Evolutionary conservation across 768 basidiomycete genomes (phyloP), one percentile per base, ranked within the genome.

Genomic region (Naematelia aurantialba): DNA sequence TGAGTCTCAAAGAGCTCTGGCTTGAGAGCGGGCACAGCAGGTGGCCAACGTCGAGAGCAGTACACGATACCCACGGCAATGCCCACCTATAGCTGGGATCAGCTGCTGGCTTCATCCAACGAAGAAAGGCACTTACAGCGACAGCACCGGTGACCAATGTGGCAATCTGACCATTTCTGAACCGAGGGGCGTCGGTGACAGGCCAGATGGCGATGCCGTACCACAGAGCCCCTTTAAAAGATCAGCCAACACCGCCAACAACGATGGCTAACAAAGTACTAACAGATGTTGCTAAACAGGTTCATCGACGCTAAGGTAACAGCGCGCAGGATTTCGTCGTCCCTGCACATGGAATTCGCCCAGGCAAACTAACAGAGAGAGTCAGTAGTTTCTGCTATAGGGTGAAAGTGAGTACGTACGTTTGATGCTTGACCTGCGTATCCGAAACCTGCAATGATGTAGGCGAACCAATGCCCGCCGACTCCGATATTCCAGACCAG

Each of bases 221-320:
- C 68, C 68, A 69, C 26, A 69, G 29, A 10, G 26, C 30, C 68
- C 87, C 27, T 34, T 26, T 21, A 10, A 30, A n/a, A n/a, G n/a
- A n/a, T n/a, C n/a, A n/a, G n/a, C n/a, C n/a, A n/a, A n/a, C n/a
- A n/a, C n/a, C n/a, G n/a, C n/a, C n/a, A n/a, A n/a, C n/a, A n/a
- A n/a, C n/a, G n/a, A n/a, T n/a, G n/a, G n/a, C n/a, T 85, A 46
- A n/a, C n/a, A n/a, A n/a, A n/a, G n/a, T n/a, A n/a, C 87, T n/a
- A n/a, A n/a, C n/a, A 73, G 30, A 80, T 83, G 67, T 86, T 86
- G 76, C 83, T 85, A 81, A 85, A 86, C 83, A 85, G 84, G 73
- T 89, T 89, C 88, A 89, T 89, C 4, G 84, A 85, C 24, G 85
- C 87, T 14, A 89, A 80, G 2, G 88, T 85, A 42, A 89, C 78